Evolutionary conservation across 225 moss, liverwort and hornwort genomes (phyloP).

Genomic region (Neckera pumila): DNA sequence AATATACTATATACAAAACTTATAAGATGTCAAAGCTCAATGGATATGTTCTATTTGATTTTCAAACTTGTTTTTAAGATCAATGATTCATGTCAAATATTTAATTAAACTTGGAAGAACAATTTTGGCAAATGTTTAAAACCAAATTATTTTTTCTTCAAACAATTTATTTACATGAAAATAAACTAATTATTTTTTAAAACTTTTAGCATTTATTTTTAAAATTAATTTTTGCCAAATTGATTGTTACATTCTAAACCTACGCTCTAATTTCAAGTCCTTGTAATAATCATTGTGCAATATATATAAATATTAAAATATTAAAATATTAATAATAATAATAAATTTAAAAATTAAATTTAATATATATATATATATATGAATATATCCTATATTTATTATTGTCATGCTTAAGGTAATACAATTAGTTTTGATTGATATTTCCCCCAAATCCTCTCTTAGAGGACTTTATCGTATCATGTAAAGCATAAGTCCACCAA

Average conservation of each 20-base stretch:
- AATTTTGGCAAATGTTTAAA: neutral
- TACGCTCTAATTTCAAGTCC: neutral
- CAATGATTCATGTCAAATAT: neutral
- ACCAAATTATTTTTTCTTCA: neutral
- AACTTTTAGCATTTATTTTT: neutral
- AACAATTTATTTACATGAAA: neutral
- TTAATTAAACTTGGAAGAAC: neutral
- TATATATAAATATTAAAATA: too few relatives aligned
- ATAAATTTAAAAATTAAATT: too few relatives aligned
- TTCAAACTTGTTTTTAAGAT: too few relatives aligned
- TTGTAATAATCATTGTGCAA: neutral
- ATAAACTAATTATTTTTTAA: neutral
- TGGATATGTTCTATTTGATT: neutral
- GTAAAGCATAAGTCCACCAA: fast-evolving
- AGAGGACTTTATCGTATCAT: fast-evolving
- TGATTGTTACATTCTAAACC: neutral
- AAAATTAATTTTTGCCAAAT: neutral
- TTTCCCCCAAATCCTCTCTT: neutral
- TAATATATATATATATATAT: too few relatives aligned
- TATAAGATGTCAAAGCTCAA: neutral
- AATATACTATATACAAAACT: neutral
- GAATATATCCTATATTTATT: neutral
- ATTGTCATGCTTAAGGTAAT: fast-evolving
- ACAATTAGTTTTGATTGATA: too few relatives aligned
- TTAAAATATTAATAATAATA: too few relatives aligned